A percentile compares a stretch with the other conserved stretches of the same genome.
phyloP scores from a whole-genome alignment of 306 rosid genomes.

The Hippophae tibetana region DNA sequence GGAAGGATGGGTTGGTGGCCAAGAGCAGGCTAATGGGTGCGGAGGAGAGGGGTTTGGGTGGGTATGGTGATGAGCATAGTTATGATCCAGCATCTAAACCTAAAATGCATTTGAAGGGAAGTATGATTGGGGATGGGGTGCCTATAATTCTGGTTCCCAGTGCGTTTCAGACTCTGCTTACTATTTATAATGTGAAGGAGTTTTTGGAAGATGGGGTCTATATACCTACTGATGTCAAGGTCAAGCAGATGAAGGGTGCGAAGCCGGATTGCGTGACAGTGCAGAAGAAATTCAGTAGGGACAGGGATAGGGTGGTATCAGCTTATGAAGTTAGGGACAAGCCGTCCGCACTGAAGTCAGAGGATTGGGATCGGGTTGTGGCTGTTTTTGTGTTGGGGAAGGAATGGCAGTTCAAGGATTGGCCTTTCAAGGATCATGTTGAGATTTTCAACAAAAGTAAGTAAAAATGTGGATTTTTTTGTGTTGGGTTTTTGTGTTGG shows the following conservation, averaged over 20 bases:
- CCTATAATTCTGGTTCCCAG: slow-evolving; percentile 89
- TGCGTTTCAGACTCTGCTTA: slow-evolving; percentile 83
- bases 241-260: slow-evolving; percentile 84
- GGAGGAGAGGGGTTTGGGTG: slow-evolving; percentile 57
- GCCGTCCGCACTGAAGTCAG: slow-evolving; percentile 70
- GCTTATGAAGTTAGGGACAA: slow-evolving; percentile 98
- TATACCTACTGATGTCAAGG: slow-evolving; percentile 83
- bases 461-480: too few relatives aligned
- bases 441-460: slow-evolving; percentile 54
- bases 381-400: slow-evolving; percentile 94
- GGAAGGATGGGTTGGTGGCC: slow-evolving; percentile 91
- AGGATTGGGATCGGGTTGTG: slow-evolving; percentile 97
- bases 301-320: slow-evolving; percentile 69
- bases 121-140: slow-evolving; percentile 86
- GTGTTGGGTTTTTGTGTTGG: too few relatives aligned
- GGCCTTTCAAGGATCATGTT: slow-evolving; percentile 61
- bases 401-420: slow-evolving; percentile 78
- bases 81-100: slow-evolving; percentile 65
- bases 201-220: slow-evolving; percentile 87
- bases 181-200: slow-evolving; percentile 86
- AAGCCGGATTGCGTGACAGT: slow-evolving; percentile 93
- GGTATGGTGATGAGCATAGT: slow-evolving; percentile 58
- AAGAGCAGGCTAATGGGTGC: slow-evolving; percentile 75
- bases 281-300: slow-evolving; percentile 98
- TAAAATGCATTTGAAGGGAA: slow-evolving; percentile 71